A percentile compares a stretch with the other conserved stretches of the same genome.
phyloP scores from a whole-genome alignment of 2,329 filamentous ascomycete species.

The Aspergillus arachidicola region DNA sequence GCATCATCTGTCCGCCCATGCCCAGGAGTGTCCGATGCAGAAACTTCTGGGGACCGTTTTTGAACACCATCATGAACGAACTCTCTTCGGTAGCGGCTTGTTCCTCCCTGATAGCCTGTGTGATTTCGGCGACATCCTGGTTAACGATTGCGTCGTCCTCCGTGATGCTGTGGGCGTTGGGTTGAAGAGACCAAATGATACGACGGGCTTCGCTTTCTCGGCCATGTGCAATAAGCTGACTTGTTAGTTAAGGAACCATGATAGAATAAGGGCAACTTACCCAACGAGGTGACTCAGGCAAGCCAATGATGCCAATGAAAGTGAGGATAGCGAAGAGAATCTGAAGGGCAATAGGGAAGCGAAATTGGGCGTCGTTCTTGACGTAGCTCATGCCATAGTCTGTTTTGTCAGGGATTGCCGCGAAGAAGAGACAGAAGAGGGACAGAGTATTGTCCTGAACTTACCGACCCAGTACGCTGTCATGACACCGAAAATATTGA shows the following conservation, averaged over 20 bases:
- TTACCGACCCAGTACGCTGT: slow-evolving; percentile 39
- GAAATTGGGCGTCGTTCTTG: slow-evolving; percentile 31
- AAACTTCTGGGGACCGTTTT: slow-evolving; percentile 28
- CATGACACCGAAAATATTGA: slow-evolving; percentile 36
- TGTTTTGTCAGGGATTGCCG: neutral
- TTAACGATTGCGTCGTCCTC: slow-evolving; percentile 30
- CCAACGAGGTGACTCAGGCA: slow-evolving; percentile 51
- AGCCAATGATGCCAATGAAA: slow-evolving; percentile 32
- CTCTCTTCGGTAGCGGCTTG: slow-evolving; percentile 24
- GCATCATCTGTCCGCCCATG: slow-evolving; percentile 37
- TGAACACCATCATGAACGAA: slow-evolving; percentile 28
- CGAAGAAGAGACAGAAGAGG: neutral
- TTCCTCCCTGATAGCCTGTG: slow-evolving; percentile 27
- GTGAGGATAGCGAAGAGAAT: slow-evolving; percentile 34
- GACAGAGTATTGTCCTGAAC: neutral
- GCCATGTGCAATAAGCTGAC: slow-evolving; percentile 36
- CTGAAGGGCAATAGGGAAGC: slow-evolving; percentile 37
- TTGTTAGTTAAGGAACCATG: neutral
- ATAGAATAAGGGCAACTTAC: neutral
- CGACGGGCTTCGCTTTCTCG: slow-evolving; percentile 38
- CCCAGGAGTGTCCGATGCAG: slow-evolving; percentile 30
- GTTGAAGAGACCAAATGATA: slow-evolving; percentile 38
- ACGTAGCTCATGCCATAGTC: slow-evolving; percentile 34
- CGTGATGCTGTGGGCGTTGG: slow-evolving; percentile 25
- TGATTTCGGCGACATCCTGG: slow-evolving; percentile 26